Base-by-base conservation (phyloP, 1,284 basidiomycete genomes). In the Volvariella volvacea region DNA sequence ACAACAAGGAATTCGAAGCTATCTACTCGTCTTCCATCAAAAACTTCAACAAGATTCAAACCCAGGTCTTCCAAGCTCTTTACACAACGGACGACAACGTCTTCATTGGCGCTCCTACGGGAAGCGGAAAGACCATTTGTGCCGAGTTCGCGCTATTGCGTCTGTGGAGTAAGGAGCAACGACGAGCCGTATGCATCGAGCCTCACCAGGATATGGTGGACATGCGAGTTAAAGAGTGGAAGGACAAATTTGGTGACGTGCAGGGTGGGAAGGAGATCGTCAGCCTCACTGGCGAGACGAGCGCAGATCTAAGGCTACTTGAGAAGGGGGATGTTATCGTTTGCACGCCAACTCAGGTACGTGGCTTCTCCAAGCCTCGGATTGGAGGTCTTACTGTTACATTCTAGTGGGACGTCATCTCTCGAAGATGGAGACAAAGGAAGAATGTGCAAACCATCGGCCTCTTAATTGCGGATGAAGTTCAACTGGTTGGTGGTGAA, bases 191-290 rank as follows among this genome's bases (percentile, higher is more conserved):
- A 1, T 98, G 94, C 63, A 87, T 99, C 47, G 90, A 96, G 64
- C 96, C 96, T 0, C 96, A 90, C 63, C 92, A 93, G 53, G 92
- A 95, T 54, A 96, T 99, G 88, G 92, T 98, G 1, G 91, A 96
- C 48, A 75, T 85, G 53, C 78, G 94, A 1, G 88, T 95, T 0
- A 70, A 74, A 17, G 93, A 96, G 56, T 99, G 96, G 96, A 76
- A 74, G 40, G 69, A 71, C 49, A 97, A 93, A 67, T 98, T 99
- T 53, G 74, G 80, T 4, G 59, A 72, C 4, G 62, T 96, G 3
- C 85, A 92, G 55, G 90, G 87, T 8, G 89, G 90, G 22, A 98
- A 97, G 68, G 88, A 92, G 67, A 86, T 99, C 44, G 82, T 95
- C 16, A 88, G 88, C 43, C 68, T 99, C 43, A 97, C 93, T 0